A percentile compares a stretch with the other conserved stretches of the same genome.
phyloP scores from a whole-genome alignment of 208 protist genomes.

The Polymyxa betae region DNA sequence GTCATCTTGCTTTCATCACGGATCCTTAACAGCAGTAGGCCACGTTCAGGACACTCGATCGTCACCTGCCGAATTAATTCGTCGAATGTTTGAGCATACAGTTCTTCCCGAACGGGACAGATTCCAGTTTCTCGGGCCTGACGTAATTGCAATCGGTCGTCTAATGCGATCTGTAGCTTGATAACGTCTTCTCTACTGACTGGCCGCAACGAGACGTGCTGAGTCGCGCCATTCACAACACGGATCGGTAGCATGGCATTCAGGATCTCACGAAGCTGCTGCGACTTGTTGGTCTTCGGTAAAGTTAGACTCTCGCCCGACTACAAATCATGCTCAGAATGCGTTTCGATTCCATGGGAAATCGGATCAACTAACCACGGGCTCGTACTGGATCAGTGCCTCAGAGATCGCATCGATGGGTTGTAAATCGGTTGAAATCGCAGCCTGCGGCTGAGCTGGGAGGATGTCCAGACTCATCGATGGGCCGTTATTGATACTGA shows the following conservation, averaged over 20 bases:
- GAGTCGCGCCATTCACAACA: constrained; percentile 71
- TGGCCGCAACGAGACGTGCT: constrained; percentile 79
- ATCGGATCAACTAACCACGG: neutral
- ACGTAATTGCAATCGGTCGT: constrained; percentile 82
- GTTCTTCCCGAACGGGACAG: constrained; percentile 92
- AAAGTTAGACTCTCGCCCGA: neutral
- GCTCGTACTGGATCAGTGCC: constrained; percentile 46
- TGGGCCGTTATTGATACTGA: no score
- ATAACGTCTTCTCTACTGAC: constrained; percentile 83
- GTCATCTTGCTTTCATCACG: constrained; percentile 91
- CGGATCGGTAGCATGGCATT: constrained; percentile 78
- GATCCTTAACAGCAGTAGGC: constrained; percentile 91
- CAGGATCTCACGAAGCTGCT: constrained; percentile 74
- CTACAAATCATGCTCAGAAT: neutral
- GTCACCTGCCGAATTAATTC: constrained; percentile 97
- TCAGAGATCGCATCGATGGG: constrained; percentile 24
- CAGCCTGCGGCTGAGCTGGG: no score
- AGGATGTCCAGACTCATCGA: no score
- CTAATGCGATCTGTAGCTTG: constrained; percentile 85
- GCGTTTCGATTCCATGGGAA: neutral
- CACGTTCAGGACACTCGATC: constrained; percentile 92
- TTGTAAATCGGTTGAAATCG: neutral
- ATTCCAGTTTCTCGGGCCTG: constrained; percentile 90
- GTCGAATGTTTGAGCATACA: constrained; percentile 93
- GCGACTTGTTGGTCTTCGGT: constrained; percentile 4